Evolutionary conservation across 768 basidiomycete species (phyloP).

Genomic region (Boletus coccyginus): DNA sequence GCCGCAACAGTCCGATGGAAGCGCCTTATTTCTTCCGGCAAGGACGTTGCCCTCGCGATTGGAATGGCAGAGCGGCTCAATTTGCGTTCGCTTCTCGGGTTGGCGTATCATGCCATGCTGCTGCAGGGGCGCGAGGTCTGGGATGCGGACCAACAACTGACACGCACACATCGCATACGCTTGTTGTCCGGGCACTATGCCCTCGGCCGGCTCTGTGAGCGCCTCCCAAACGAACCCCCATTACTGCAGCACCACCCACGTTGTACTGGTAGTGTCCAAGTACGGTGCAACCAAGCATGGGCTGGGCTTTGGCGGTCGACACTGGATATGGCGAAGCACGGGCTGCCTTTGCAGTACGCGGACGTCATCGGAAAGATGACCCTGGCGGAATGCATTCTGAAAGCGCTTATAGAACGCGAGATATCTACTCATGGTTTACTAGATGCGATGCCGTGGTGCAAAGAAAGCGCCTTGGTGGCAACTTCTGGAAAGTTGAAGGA

Average conservation of each 20-base stretch:
- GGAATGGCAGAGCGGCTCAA: constrained; percentile 47
- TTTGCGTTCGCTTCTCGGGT: constrained; percentile 44
- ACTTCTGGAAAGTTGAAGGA: constrained; percentile 44
- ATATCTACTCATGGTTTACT: constrained; percentile 39
- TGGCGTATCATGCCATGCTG: constrained; percentile 53
- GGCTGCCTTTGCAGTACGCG: constrained; percentile 40
- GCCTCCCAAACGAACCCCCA: constrained; percentile 42
- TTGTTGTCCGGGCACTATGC: constrained; percentile 53
- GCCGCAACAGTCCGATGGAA: constrained; percentile 45
- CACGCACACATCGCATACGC: constrained; percentile 48
- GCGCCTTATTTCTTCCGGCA: constrained; percentile 42
- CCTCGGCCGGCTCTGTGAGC: constrained; percentile 43
- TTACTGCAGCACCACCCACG: constrained; percentile 39
- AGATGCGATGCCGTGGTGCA: constrained; percentile 46
- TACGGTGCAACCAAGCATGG: constrained; percentile 46
- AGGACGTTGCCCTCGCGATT: constrained; percentile 45
- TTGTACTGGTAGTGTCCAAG: constrained; percentile 38
- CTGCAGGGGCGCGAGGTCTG: constrained; percentile 48
- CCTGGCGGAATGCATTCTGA: constrained; percentile 47
- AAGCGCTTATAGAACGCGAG: constrained; percentile 43
- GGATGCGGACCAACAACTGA: constrained; percentile 45
- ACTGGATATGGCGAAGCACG: constrained; percentile 37
- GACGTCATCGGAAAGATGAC: constrained; percentile 46
- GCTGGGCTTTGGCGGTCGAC: constrained; percentile 44
- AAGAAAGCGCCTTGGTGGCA: constrained; percentile 41